Base-by-base conservation (phyloP, 2,329 filamentous ascomycete species). In the Apiospora rasikravindrae region DNA sequence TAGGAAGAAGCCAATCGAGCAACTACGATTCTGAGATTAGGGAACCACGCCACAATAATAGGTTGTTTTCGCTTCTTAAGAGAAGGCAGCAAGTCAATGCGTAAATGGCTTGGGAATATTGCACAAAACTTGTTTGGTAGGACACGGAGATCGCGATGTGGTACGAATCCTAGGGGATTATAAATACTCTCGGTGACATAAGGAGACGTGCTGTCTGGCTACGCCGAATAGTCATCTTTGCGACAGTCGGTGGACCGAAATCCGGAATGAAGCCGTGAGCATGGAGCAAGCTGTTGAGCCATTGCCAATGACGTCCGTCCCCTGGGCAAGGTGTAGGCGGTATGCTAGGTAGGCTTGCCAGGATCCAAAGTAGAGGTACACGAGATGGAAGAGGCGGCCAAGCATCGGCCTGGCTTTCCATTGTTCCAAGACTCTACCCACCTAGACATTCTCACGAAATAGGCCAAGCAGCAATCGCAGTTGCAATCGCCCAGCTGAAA, bases 201-300 rank as follows among this genome's bases (percentile, higher is more conserved):
- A 8, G 57, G 57, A 29, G 40, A 40, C 13, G 53, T 37, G 29
- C 33, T 64, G n/a, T 33, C 33, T n/a, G 29, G 13, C 14, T 33
- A 22, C 14, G 19, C 26, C 37, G 57, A 40, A 19, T 33, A 64
- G 57, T 64, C 57, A 64, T 64, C 33, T 40, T 64, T 64, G 33
- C 57, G 57, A 61, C 53, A 64, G 57, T n/a, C 57, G 11, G 57
- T 40, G 57, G 57, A 64, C 29, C 57, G 57, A 64, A 40, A 64
- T 64, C 33, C 57, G 57, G 29, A 40, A 29, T 40, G 57, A 64
- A 64, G 57, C 57, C 6, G 57, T 64, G 33, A 64, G 53, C 53
- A 51, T 33, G 53, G 26, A 33, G 33, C 33, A 64, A 64, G 57
- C 57, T n/a, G 10, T 37, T 24, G 57, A 37, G 57, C 33, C 29